These are phyloP conservation scores for Leptomonas seymouri DNA, from an alignment of 208 protist species.

Conservation along the genomic window DNA sequence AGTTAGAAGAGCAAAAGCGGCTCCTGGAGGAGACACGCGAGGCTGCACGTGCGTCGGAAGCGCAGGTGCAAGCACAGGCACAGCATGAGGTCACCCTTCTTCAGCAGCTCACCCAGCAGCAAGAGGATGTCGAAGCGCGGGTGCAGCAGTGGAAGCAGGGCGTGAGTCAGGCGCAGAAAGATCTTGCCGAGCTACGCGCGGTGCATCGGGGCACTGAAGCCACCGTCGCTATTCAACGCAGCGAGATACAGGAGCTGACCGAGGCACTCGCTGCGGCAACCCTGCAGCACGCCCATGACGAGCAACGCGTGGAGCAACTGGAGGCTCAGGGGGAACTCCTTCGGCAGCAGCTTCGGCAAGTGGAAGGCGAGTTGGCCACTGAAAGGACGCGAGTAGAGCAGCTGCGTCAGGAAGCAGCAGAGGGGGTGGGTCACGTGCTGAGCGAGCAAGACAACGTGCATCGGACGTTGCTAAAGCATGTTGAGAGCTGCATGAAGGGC, in stretches of 20 bases:
- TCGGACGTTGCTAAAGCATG: slow-evolving; percentile 25
- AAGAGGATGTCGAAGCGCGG: slow-evolving; percentile 19
- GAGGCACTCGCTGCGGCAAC: slow-evolving; percentile 20
- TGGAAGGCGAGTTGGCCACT: slow-evolving; percentile 16
- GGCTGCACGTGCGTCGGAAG: slow-evolving; percentile 6
- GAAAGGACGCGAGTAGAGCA: slow-evolving; percentile 19
- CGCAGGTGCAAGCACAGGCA: background rate
- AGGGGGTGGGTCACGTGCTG: slow-evolving; percentile 17
- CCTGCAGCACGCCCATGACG: slow-evolving; percentile 19
- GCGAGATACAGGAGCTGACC: slow-evolving; percentile 18
- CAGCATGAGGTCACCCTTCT: slow-evolving; percentile 6
- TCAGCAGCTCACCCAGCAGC: slow-evolving; percentile 9
- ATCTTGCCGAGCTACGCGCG: slow-evolving; percentile 23
- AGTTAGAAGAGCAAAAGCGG: slow-evolving; percentile 32
- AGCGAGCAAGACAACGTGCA: slow-evolving; percentile 29
- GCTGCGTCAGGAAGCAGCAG: slow-evolving; percentile 11
- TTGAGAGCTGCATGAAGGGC: slow-evolving; percentile 47
- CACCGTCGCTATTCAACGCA: slow-evolving; percentile 20
- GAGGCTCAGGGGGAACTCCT: slow-evolving; percentile 11
- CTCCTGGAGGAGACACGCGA: slow-evolving; percentile 16
- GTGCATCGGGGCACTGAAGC: slow-evolving; percentile 39
- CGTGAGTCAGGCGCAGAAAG: slow-evolving; percentile 17
- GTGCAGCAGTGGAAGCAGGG: slow-evolving; percentile 12
- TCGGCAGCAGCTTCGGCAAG: slow-evolving; percentile 12
- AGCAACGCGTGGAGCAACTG: slow-evolving; percentile 16